phyloP scores from a whole-genome alignment of 169 alveolate genomes.

The Plasmodium reichenowi region DNA sequence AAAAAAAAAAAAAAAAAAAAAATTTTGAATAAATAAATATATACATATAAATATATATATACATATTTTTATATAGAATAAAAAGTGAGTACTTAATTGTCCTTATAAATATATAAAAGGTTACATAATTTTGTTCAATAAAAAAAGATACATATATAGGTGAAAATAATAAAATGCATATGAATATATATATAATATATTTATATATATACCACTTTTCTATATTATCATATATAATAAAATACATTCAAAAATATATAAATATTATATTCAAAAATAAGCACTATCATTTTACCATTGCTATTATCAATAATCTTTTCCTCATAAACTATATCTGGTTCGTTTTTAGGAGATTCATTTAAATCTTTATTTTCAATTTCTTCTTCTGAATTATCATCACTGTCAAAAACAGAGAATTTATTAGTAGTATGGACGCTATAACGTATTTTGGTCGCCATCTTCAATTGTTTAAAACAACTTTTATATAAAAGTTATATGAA shows the following conservation, averaged over 20 bases:
- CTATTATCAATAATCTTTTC: slow-evolving; percentile 15
- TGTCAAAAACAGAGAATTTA: slow-evolving; percentile 72
- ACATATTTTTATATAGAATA: not conserved
- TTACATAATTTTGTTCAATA: not conserved
- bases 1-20: not conserved
- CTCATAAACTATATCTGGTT: slow-evolving; percentile 15
- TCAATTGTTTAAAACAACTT: slow-evolving; percentile 17
- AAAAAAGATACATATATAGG: not conserved
- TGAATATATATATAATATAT: not conserved
- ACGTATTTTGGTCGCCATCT: slow-evolving; percentile 59
- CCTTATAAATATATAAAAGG: no score
- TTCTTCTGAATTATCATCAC: slow-evolving; percentile 54
- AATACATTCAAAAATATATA: no score
- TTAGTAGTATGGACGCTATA: slow-evolving; percentile 73
- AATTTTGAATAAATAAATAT: not conserved
- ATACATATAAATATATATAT: not conserved
- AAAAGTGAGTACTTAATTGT: no score
- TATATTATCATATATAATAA: no score
- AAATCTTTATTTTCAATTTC: not conserved
- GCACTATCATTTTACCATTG: slow-evolving; percentile 15
- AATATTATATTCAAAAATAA: no score
- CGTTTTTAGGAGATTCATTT: slow-evolving; percentile 23
- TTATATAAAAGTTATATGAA: not conserved
- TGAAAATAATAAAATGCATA: not conserved
- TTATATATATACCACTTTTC: no score